Percentiles rank a stretch among this genome's conserved stretches.
Conservation (phyloP, 495 filamentous ascomycete species). For the Corynascus novoguineensis region DNA sequence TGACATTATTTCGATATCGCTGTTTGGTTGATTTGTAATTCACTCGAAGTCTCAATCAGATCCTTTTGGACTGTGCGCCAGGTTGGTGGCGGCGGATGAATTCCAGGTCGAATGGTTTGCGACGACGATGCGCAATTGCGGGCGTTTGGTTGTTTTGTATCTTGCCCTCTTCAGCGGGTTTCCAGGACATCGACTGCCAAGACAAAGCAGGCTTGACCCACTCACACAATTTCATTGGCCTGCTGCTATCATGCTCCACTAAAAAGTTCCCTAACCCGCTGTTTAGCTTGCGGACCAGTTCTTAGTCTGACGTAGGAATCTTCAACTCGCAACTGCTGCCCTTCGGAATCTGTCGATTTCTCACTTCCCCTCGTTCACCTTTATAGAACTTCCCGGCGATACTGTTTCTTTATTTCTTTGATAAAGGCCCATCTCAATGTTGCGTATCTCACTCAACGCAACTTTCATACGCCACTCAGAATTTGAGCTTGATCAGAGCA, state of each 20-base stretch:
- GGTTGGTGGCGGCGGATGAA: not conserved
- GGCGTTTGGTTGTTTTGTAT: slow-evolving; percentile 22
- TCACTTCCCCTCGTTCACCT: not conserved
- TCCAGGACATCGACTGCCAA: slow-evolving; percentile 19
- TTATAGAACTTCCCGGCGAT: too few species aligned
- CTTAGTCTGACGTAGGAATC: not conserved
- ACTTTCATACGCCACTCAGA: not conserved
- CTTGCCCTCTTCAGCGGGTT: slow-evolving; percentile 21
- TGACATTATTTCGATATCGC: too few species aligned
- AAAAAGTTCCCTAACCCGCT: slow-evolving; percentile 16
- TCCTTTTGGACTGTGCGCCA: too few species aligned
- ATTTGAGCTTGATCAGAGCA: not conserved
- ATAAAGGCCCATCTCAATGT: slow-evolving; percentile 7
- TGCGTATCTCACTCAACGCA: not conserved
- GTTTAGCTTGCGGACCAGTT: not conserved
- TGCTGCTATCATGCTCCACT: slow-evolving; percentile 1
- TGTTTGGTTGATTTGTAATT: too few species aligned
- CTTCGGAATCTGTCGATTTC: not conserved
- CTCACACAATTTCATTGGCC: not conserved
- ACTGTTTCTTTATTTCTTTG: too few species aligned
- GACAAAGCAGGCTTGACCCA: not conserved
- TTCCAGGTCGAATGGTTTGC: not conserved
- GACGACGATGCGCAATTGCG: not conserved
- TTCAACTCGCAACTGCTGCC: not conserved
- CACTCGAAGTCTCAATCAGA: too few species aligned